Conservation (phyloP, 257 asterid species). For the Nicotiana benthamiana region DNA sequence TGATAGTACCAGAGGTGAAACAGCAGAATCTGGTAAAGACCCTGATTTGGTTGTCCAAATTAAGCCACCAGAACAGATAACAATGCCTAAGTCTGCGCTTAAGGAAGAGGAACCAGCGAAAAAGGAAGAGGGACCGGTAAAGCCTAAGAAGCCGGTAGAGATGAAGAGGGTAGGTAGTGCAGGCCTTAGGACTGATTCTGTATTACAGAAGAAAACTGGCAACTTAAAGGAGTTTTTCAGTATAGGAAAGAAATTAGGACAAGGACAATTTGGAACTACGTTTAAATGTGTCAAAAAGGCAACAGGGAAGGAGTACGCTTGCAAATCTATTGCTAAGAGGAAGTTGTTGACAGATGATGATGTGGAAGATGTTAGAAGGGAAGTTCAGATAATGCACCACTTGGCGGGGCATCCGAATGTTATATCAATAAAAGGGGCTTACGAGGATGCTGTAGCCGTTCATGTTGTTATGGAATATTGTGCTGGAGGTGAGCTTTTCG, state of each 20-base stretch:
- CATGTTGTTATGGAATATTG: constrained; percentile 92
- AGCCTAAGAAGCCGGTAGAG: constrained; percentile 38
- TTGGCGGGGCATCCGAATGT: constrained; percentile 85
- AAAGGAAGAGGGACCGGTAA: constrained; percentile 22
- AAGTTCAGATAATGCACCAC: constrained; percentile 97
- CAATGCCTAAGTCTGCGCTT: constrained; percentile 5
- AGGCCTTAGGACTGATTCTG: constrained; percentile 80
- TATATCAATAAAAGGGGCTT: constrained; percentile 84
- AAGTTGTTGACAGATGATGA: constrained; percentile 78
- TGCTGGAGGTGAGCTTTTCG: constrained; percentile 94
- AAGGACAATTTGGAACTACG: constrained; percentile 89
- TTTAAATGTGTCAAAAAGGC: constrained; percentile 70
- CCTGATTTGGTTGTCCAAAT: background rate
- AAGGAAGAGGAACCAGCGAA: background rate
- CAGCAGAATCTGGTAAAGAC: constrained; percentile 11
- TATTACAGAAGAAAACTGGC: constrained; percentile 64
- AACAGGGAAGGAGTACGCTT: constrained; percentile 63
- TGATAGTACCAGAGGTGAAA: constrained; percentile 35
- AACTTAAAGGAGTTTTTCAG: constrained; percentile 67
- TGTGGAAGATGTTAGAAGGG: constrained; percentile 95
- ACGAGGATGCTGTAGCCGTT: constrained; percentile 82
- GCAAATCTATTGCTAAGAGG: constrained; percentile 94
- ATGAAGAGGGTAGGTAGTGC: constrained; percentile 80
- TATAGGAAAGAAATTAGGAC: constrained; percentile 83
- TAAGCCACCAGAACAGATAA: background rate